Percentiles rank a stretch among this genome's conserved stretches.
Evolutionary conservation across 2,329 filamentous ascomycete species (phyloP).

Genomic region (Aureobasidium sp.): DNA sequence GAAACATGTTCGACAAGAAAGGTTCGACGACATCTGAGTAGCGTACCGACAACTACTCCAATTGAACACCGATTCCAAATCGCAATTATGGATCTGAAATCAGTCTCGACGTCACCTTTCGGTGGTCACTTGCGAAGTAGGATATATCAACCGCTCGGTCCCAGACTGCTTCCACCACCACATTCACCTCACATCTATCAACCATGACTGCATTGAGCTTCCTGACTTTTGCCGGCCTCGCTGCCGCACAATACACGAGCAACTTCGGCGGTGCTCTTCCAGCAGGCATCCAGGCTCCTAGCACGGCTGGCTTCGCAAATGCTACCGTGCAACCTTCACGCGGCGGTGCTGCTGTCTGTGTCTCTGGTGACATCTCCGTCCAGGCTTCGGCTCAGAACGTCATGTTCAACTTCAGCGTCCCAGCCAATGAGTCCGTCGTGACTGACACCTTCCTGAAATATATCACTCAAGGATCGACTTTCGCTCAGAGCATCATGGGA

Average conservation of each 20-base stretch:
- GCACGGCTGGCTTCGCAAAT: slow-evolving; percentile 19
- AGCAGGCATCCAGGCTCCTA: slow-evolving; percentile 13
- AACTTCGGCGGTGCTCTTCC: slow-evolving; percentile 12
- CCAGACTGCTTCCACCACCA: background rate
- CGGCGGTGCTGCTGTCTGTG: slow-evolving; percentile 27
- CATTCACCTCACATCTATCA: background rate
- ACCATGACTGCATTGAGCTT: slow-evolving; percentile 3
- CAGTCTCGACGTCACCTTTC: background rate
- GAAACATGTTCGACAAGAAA: background rate
- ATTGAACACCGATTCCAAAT: background rate
- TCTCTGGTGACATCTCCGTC: slow-evolving; percentile 25
- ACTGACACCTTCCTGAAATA: slow-evolving; percentile 24
- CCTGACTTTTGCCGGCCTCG: slow-evolving; percentile 11
- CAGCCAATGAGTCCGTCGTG: slow-evolving; percentile 25
- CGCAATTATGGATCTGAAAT: background rate
- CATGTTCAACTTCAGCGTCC: slow-evolving; percentile 25
- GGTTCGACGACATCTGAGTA: background rate
- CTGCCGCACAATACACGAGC: background rate
- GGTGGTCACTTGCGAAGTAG: background rate
- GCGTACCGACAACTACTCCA: background rate
- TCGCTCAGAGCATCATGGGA: slow-evolving; percentile 17
- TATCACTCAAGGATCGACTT: slow-evolving; percentile 18
- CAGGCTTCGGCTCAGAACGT: slow-evolving; percentile 24
- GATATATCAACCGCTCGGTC: background rate
- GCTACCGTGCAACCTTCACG: slow-evolving; percentile 20